phyloP scores from a whole-genome alignment of 2,329 filamentous ascomycete genomes.

The Dothidotthia symphoricarpi region DNA sequence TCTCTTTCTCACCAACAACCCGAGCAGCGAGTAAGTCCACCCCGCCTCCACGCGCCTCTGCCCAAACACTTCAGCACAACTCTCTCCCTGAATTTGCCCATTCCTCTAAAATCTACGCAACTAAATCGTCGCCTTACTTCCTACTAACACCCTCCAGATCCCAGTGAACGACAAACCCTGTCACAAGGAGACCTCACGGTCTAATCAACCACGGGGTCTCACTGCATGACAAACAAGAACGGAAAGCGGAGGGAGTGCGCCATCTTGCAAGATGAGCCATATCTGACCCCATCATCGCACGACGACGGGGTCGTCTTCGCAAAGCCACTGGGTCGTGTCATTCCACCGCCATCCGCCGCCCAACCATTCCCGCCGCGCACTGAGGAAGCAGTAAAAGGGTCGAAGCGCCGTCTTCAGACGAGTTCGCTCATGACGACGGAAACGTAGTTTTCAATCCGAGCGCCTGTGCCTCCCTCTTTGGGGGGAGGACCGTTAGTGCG shows the following conservation, averaged over 20 bases:
- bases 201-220: conserved; percentile 24
- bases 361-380: conserved; percentile 30
- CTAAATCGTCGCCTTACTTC: neutral
- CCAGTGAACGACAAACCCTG: conserved; percentile 29
- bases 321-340: conserved; percentile 14
- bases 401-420: conserved; percentile 29
- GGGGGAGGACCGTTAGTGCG: conserved; percentile 12
- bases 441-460: conserved; percentile 41
- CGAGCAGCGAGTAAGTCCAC: conserved; percentile 28
- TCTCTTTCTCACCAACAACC: conserved; percentile 21
- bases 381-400: conserved; percentile 37
- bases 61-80: neutral
- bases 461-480: conserved; percentile 21
- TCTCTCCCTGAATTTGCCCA: too few species aligned
- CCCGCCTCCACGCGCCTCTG: conserved; percentile 1
- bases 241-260: conserved; percentile 38
- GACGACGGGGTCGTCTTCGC: conserved; percentile 1
- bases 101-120: neutral
- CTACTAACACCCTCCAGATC: conserved; percentile 19
- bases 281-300: conserved; percentile 19
- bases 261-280: conserved; percentile 26
- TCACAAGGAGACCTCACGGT: conserved; percentile 23
- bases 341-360: conserved; percentile 2
- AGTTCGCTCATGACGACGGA: conserved; percentile 29
- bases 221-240: conserved; percentile 34